These are phyloP conservation scores for Solanum clarkiae DNA, from an alignment of 257 asterid species.

Conservation along the genomic window DNA sequence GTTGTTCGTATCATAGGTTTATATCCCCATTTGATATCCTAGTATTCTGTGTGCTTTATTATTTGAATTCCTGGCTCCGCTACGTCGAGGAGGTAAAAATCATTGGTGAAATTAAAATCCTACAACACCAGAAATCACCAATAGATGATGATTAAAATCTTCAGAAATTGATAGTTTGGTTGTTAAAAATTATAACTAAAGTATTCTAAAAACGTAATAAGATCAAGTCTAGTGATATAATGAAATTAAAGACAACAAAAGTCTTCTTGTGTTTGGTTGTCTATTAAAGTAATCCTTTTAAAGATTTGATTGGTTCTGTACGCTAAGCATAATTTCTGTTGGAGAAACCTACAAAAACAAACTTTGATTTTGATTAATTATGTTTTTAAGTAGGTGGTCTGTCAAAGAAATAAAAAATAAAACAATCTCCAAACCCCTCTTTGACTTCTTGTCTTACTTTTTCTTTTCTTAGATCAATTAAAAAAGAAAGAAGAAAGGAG, in stretches of 20 bases:
- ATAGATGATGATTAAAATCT: background rate
- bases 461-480: background rate
- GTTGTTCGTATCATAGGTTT: background rate
- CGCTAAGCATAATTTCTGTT: conserved; percentile 5
- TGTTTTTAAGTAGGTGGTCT: conserved; percentile 4
- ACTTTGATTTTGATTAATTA: background rate
- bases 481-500: background rate
- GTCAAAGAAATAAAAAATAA: accelerated
- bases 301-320: background rate
- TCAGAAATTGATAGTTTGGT: background rate
- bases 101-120: background rate
- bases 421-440: background rate
- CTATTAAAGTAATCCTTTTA: background rate
- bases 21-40: background rate
- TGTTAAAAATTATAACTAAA: background rate
- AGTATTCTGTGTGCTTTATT: background rate
- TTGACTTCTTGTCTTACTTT: background rate
- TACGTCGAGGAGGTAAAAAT: background rate
- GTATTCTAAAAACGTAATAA: background rate
- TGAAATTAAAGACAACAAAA: background rate
- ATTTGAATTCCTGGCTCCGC: background rate
- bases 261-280: conserved; percentile 2
- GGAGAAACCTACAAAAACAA: conserved; percentile 1
- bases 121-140: conserved; percentile 19
- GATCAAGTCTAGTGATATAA: background rate